Evolutionary conservation across 305 asterid species (phyloP).

Genomic region (Fraxinus paxiana): DNA sequence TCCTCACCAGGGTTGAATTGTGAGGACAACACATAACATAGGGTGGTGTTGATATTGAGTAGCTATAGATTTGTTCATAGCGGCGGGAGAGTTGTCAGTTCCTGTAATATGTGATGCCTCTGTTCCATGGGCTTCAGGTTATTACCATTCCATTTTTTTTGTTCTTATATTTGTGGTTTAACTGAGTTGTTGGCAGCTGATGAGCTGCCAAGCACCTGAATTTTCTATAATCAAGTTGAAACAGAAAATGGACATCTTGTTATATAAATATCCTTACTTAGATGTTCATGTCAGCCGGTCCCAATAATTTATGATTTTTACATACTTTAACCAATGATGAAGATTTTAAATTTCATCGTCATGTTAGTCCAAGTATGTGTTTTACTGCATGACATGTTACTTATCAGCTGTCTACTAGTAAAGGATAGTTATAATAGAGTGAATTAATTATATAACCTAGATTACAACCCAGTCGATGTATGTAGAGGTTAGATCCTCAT

Average conservation of each 20-base stretch:
- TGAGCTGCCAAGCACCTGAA: neutral
- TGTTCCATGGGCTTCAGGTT: neutral
- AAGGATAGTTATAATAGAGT: neutral
- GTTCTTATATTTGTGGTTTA: neutral
- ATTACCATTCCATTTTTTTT: neutral
- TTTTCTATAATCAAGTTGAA: neutral
- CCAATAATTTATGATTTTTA: neutral
- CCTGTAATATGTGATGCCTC: neutral
- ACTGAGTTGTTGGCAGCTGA: neutral
- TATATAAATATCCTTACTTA: neutral
- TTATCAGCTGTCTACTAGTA: constrained; percentile 12
- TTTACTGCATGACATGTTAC: constrained; percentile 9
- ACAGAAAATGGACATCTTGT: neutral
- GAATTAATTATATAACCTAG: neutral
- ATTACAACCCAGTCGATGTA: neutral
- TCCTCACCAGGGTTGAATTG: neutral
- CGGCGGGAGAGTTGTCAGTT: neutral
- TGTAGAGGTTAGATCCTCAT: neutral
- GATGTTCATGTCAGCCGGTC: neutral
- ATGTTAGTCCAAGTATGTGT: neutral
- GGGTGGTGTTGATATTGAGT: neutral
- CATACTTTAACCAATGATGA: neutral
- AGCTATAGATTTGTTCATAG: neutral
- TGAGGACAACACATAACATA: neutral
- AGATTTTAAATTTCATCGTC: neutral